A percentile compares a stretch with the other conserved stretches of the same genome.
These are phyloP conservation scores for Apostasia ramifera DNA, from an alignment of 106 monocot species.

Conservation along the genomic window DNA sequence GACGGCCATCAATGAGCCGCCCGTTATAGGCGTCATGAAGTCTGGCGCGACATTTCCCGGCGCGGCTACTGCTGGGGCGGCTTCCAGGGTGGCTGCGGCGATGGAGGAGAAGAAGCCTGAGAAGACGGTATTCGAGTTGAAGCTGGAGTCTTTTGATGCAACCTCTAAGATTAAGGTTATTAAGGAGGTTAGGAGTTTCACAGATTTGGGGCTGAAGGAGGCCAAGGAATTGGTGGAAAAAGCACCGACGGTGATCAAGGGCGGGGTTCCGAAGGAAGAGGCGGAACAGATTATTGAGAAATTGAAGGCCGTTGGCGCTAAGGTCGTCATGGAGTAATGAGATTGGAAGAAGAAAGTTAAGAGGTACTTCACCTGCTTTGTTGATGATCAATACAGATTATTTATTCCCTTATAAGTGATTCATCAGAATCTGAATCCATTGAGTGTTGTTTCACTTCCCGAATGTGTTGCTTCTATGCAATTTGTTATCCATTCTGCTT, in stretches of 20 bases:
- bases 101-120: constrained; percentile 59
- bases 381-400: neutral
- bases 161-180: constrained; percentile 97
- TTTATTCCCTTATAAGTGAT: neutral
- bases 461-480: too few species aligned
- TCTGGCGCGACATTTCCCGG: constrained; percentile 11
- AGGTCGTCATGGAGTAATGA: constrained; percentile 70
- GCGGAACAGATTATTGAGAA: constrained; percentile 74
- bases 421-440: neutral
- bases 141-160: constrained; percentile 75
- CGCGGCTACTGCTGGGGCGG: constrained; percentile 6
- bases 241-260: constrained; percentile 73
- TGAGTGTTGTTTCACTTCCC: too few species aligned
- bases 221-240: constrained; percentile 98
- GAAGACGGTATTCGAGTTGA: constrained; percentile 95
- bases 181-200: constrained; percentile 85
- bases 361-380: constrained; percentile 3
- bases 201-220: constrained; percentile 90
- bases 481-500: too few species aligned
- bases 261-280: constrained; percentile 82
- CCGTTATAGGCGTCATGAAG: constrained; percentile 52
- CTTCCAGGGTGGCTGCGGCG: constrained; percentile 6
- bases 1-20: constrained; percentile 38
- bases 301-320: constrained; percentile 90
- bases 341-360: neutral